Evolutionary conservation across 345 rosid genomes (phyloP), one percentile per base, ranked within the genome.

Genomic region (Tarenaya hassleriana): DNA sequence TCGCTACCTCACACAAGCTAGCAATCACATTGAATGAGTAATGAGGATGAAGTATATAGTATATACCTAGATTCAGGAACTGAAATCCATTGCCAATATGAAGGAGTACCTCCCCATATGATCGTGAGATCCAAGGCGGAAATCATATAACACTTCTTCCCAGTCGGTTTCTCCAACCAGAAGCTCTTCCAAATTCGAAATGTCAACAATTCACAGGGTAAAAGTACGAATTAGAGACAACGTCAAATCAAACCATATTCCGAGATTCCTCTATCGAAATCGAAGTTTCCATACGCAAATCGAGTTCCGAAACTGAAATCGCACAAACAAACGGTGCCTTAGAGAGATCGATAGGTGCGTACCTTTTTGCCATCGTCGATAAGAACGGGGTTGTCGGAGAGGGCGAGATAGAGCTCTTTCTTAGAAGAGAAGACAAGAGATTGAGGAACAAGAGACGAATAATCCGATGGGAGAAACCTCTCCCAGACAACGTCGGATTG

Each of bases 281-380:
- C 45, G 10, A 47, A 7, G 34, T 1, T 7, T 14, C 13, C 13
- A 42, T 16, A 13, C 8, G 11, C 41, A 13, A 37, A 37, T 37
- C 15, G 11, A 3, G 8, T 37, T 13, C 11, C 11, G 3, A 10
- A 37, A 10, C 3, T 37, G 41, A 37, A 10, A 13, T 10, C 11
- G 15, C 11, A 37, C n/a, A 10, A 37, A 2, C 41, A 3, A 13
- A 10, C 41, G 8, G 3, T 37, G 8, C 5, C 41, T 37, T 37
- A 37, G 41, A 37, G 41, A 10, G 8, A 37, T 37, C 15, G 8
- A 16, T 10, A 17, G 12, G 12, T 16, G 44, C 41, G 40, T 47
- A 88, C 95, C 97, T 60, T 77, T 47, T 58, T 71, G 10, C 82
- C 92, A 0, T 66, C 21, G 3, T 85, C 80, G 52, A 85, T 60